These are phyloP conservation scores for Aureobasidium subglaciale DNA, from an alignment of 2,329 filamentous ascomycete genomes.

Conservation along the genomic window DNA sequence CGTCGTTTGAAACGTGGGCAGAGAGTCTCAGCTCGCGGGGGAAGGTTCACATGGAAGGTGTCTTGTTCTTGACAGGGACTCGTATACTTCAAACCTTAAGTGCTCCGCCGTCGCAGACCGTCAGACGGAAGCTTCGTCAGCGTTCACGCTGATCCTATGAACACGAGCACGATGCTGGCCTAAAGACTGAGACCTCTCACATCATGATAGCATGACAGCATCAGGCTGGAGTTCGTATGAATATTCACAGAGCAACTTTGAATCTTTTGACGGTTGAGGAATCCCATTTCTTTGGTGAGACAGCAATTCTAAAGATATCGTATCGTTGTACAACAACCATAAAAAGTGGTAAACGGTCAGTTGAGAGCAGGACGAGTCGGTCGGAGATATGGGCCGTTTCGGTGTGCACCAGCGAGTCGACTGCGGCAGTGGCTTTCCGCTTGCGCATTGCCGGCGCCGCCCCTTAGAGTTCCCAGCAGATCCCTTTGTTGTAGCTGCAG, in stretches of 20 bases:
- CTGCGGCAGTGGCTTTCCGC: constrained; percentile 9
- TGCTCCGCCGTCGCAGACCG: background rate
- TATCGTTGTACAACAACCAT: background rate
- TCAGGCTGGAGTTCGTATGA: background rate
- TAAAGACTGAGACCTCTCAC: background rate
- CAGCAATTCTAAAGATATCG: background rate
- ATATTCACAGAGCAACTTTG: background rate
- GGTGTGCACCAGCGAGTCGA: background rate
- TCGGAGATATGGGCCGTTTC: background rate
- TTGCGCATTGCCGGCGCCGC: background rate
- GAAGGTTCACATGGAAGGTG: background rate
- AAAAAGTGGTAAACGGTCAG: background rate
- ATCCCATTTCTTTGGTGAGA: background rate
- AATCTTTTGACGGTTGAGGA: background rate
- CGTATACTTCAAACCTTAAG: constrained; percentile 5
- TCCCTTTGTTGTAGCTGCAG: background rate
- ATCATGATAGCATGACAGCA: background rate
- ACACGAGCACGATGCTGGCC: background rate
- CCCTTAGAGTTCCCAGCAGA: background rate
- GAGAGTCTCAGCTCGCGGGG: background rate
- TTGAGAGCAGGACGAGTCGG: background rate
- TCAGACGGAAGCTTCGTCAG: background rate
- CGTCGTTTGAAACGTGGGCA: constrained; percentile 1
- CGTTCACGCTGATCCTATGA: background rate
- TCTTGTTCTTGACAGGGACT: background rate